phyloP scores from a whole-genome alignment of 306 rosid genomes.

The Malus sieversii region DNA sequence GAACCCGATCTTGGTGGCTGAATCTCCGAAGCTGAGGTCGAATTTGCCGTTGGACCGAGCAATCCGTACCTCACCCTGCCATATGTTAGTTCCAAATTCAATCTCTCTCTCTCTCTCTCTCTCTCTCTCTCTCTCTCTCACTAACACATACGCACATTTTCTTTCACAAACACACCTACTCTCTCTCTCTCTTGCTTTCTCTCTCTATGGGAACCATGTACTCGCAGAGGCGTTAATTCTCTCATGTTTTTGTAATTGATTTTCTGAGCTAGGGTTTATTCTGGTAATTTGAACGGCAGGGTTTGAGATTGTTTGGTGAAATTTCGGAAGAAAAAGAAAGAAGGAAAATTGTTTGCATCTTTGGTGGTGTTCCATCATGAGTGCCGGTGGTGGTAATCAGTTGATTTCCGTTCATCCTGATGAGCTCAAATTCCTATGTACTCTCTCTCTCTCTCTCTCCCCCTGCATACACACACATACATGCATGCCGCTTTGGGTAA shows the following conservation, averaged over 20 bases:
- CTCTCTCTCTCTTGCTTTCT: background rate
- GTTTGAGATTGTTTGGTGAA: conserved; percentile 10
- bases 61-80: conserved; percentile 39
- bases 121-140: background rate
- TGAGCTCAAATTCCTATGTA: conserved; percentile 80
- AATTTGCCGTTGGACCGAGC: conserved; percentile 29
- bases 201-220: background rate
- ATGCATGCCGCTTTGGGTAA: background rate
- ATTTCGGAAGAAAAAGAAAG: background rate
- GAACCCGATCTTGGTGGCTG: conserved; percentile 26
- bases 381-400: conserved; percentile 31
- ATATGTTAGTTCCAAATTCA: conserved; percentile 15
- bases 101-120: background rate
- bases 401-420: conserved; percentile 63
- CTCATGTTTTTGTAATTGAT: background rate
- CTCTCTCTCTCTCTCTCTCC: background rate
- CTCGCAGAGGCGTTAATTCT: background rate
- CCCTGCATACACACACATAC: background rate
- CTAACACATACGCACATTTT: background rate
- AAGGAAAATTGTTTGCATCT: background rate
- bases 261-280: background rate
- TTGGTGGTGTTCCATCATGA: conserved; percentile 40
- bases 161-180: background rate
- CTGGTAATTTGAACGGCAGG: conserved; percentile 6
- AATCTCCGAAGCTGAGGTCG: conserved; percentile 8